These are phyloP conservation scores for Rhynchospora tenuis DNA, from an alignment of 176 grass and related monocot species.

Conservation along the genomic window DNA sequence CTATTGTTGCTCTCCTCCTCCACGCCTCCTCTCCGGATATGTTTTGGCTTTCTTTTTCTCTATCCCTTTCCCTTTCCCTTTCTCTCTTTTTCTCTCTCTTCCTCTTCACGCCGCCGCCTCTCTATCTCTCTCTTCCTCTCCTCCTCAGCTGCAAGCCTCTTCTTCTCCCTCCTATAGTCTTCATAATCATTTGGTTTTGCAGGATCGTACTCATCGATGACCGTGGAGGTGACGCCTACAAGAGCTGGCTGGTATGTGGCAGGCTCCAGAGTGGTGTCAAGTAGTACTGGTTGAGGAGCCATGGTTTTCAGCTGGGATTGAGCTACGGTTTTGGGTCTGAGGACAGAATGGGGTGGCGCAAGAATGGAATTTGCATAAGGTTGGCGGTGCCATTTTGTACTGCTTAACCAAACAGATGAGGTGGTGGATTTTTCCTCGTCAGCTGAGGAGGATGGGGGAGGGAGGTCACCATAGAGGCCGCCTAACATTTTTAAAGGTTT, in stretches of 20 bases:
- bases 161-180: constrained; percentile 71
- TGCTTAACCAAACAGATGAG: constrained; percentile 71
- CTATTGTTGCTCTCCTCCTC: constrained; percentile 80
- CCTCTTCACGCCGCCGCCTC: constrained; percentile 55
- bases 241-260: constrained; percentile 54
- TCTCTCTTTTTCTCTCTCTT: constrained; percentile 75
- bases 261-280: constrained; percentile 2
- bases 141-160: constrained; percentile 52
- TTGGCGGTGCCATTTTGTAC: constrained; percentile 70
- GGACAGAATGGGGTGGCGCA: constrained; percentile 51
- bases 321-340: constrained; percentile 31
- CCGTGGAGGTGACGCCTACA: constrained; percentile 61
- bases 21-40: constrained; percentile 94
- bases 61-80: constrained; percentile 45
- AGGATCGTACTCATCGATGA: constrained; percentile 87
- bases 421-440: constrained; percentile 63
- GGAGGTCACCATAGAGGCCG: constrained; percentile 92
- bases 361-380: constrained; percentile 65
- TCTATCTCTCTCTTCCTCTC: constrained; percentile 40
- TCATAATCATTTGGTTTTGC: constrained; percentile 91
- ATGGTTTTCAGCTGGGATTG: constrained; percentile 16
- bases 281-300: background rate
- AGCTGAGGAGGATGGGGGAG: constrained; percentile 61
- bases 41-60: constrained; percentile 42
- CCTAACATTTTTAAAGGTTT: constrained; percentile 40